Conservation (phyloP, 768 basidiomycete species). For the Agrocybe praecox region DNA sequence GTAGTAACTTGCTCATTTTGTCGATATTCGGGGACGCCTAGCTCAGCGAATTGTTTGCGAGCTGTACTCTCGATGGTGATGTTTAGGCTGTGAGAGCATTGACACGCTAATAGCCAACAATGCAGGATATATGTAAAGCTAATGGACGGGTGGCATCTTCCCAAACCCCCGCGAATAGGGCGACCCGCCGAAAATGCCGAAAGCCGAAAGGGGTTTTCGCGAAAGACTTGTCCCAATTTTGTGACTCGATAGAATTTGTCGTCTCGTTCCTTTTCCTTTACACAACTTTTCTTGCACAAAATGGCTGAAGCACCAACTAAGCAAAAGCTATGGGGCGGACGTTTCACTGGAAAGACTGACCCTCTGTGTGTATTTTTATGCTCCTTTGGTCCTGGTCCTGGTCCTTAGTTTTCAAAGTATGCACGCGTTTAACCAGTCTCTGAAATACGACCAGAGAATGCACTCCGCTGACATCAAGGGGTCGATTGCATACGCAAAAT, state of each 20-base stretch:
- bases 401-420: slow-evolving; percentile 56
- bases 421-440: slow-evolving; percentile 97
- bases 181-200: background rate
- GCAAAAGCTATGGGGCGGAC: slow-evolving; percentile 86
- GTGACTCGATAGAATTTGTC: background rate
- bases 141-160: background rate
- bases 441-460: slow-evolving; percentile 95
- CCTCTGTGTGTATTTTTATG: slow-evolving; percentile 59
- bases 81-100: background rate
- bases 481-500: slow-evolving; percentile 95
- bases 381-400: slow-evolving; percentile 9
- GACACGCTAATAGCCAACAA: background rate
- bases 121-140: too few relatives aligned
- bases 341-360: slow-evolving; percentile 89
- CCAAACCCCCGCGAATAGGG: background rate
- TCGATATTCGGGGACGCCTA: background rate
- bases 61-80: background rate
- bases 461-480: slow-evolving; percentile 88
- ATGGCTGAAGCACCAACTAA: slow-evolving; percentile 46
- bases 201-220: background rate
- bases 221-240: background rate
- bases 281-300: background rate
- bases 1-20: slow-evolving; percentile 17
- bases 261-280: background rate
- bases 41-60: background rate